Conservation (phyloP, 768 basidiomycete species). For the Suillus ampliporus region DNA sequence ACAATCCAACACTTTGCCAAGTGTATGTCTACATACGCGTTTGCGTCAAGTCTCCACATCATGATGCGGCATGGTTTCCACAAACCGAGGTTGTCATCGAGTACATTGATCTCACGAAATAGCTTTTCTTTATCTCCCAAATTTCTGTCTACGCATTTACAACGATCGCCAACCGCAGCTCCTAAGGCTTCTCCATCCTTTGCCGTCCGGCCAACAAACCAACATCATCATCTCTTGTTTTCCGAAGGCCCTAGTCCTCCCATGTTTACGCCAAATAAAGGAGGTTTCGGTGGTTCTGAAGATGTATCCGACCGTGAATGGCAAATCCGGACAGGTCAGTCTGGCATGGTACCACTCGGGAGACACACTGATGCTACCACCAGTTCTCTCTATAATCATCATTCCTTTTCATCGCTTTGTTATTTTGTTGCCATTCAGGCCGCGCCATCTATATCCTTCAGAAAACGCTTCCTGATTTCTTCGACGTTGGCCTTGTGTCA, state of each 20-base stretch:
- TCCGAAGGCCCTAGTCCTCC: conserved; percentile 19
- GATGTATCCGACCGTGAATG: conserved; percentile 72
- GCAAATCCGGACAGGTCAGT: conserved; percentile 75
- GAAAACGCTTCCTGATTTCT: conserved; percentile 75
- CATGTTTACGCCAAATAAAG: conserved; percentile 30
- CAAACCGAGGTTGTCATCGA: background rate
- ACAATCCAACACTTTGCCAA: conserved; percentile 19
- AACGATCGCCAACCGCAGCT: conserved; percentile 14
- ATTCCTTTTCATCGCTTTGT: conserved; percentile 2
- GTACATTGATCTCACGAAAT: conserved; percentile 1
- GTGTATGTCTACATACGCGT: background rate
- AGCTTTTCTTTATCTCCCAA: background rate
- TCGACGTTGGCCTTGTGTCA: conserved; percentile 66
- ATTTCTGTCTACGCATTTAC: conserved; percentile 5
- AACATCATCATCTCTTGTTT: conserved; percentile 10
- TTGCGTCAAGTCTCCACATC: conserved; percentile 3
- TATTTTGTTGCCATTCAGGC: conserved; percentile 45
- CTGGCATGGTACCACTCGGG: conserved; percentile 13
- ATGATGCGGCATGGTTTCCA: conserved; percentile 19
- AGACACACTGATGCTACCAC: conserved; percentile 39
- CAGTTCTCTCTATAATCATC: conserved; percentile 10
- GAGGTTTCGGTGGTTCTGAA: conserved; percentile 14
- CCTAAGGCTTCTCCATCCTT: conserved; percentile 27
- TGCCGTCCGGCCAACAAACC: background rate
- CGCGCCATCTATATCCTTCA: conserved; percentile 72